Percentiles rank a stretch among this genome's conserved stretches.
phyloP scores from a whole-genome alignment of 371 early-diverging fungal genomes.

The Mucor racemosus region DNA sequence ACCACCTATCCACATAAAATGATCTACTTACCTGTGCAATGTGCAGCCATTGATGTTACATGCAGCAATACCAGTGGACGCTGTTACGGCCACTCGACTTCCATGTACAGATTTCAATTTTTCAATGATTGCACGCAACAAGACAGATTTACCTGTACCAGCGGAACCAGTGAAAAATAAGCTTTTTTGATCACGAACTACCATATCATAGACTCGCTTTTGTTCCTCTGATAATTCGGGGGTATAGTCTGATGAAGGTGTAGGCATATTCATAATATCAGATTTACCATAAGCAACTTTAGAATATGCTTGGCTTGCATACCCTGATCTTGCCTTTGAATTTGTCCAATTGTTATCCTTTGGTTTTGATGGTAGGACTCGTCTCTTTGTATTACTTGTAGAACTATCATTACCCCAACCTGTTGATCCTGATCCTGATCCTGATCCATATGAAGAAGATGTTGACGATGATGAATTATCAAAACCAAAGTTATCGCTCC shows the following conservation, averaged over 20 bases:
- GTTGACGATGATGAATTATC: background rate
- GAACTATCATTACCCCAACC: background rate
- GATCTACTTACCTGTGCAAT: conserved; percentile 58
- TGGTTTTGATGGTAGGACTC: background rate
- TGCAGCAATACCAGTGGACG: conserved; percentile 92
- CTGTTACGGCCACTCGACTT: conserved; percentile 74
- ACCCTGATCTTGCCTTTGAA: background rate
- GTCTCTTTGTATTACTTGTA: background rate
- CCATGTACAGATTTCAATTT: conserved; percentile 40
- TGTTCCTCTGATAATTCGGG: conserved; percentile 28
- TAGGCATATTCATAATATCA: background rate
- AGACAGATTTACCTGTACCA: conserved; percentile 82
- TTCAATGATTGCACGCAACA: conserved; percentile 71
- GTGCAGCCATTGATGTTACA: conserved; percentile 86
- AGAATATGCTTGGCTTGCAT: background rate
- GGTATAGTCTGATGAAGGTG: conserved; percentile 9
- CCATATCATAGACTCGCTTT: conserved; percentile 24
- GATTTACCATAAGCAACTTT: background rate
- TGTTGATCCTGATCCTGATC: background rate
- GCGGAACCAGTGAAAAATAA: conserved; percentile 60
- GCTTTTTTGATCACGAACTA: conserved; percentile 17
- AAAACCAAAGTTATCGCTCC: background rate
- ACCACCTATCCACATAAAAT: no score
- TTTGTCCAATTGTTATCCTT: background rate
- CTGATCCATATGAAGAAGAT: background rate